These are phyloP conservation scores for Lasiosphaeris hirsuta DNA, from an alignment of 495 filamentous ascomycete genomes.

Conservation along the genomic window DNA sequence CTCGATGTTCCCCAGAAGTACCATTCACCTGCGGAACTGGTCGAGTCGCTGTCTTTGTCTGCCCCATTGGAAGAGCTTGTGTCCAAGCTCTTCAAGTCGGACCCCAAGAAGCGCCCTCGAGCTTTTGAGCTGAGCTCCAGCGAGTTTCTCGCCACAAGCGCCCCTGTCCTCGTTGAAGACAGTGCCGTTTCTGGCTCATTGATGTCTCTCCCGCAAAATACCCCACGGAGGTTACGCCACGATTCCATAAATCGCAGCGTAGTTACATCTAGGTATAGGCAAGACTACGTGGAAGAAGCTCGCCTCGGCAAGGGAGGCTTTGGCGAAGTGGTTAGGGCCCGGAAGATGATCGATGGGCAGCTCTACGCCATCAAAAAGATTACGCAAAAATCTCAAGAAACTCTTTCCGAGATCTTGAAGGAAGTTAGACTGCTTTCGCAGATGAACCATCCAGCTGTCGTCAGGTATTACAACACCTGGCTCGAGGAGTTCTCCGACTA, in stretches of 20 bases:
- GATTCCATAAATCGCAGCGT: constrained; percentile 47
- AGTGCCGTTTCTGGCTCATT: constrained; percentile 36
- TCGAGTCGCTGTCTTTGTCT: constrained; percentile 61
- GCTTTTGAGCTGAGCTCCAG: constrained; percentile 87
- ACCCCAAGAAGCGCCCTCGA: constrained; percentile 78
- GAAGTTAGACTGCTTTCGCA: constrained; percentile 88
- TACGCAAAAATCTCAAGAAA: constrained; percentile 71
- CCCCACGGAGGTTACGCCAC: constrained; percentile 43
- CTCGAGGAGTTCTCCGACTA: constrained; percentile 66
- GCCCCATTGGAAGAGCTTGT: constrained; percentile 74
- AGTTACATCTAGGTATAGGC: constrained; percentile 67
- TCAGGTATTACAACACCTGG: constrained; percentile 95
- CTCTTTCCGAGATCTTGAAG: constrained; percentile 80
- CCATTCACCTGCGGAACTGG: constrained; percentile 67
- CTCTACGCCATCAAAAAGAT: constrained; percentile 98
- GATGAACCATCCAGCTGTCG: constrained; percentile 92
- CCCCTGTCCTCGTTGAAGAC: constrained; percentile 49
- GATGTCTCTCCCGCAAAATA: constrained; percentile 34
- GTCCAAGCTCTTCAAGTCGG: constrained; percentile 73
- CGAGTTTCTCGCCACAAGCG: constrained; percentile 72
- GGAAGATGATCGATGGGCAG: constrained; percentile 88
- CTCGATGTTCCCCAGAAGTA: constrained; percentile 70
- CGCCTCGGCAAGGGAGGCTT: constrained; percentile 90
- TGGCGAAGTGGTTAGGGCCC: constrained; percentile 93
- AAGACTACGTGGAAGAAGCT: constrained; percentile 87